Base-by-base conservation (phyloP, 306 rosid species). In the Glycine tomentella region DNA sequence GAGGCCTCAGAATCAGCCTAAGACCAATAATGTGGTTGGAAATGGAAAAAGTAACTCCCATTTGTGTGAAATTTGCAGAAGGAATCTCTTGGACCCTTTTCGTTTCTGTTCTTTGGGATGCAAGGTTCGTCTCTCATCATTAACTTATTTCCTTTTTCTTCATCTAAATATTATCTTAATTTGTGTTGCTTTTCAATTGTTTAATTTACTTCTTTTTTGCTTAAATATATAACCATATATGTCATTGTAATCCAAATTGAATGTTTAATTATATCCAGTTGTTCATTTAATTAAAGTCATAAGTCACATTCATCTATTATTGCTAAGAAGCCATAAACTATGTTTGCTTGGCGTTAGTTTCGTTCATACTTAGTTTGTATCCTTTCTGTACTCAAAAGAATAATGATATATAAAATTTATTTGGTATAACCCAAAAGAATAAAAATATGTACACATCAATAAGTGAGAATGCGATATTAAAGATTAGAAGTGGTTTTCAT, bases 51-150 rank as follows among this genome's bases (percentile, higher is more conserved):
- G 56, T 20, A 81, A 66, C 61, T 63, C 91, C 12, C 87, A 85
- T 76, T 72, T 87, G 1, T 92, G 97, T 81, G 89, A 81, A 75
- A 83, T 80, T 8, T 92, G 97, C 69, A 78, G 64, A 2, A 88
- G 97, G 82, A 85, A 77, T 85, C 92, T 90, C 38, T 79, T 87
- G 72, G 94, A 92, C 69, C 88, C 92, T 25, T 83, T 88, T 78
- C 91, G 89, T 40, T 90, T 87, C 79, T 92, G 94, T 70, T 92
- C 97, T 62, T 77, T 92, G 89, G 97, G 97, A 80, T 92, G 97
- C 81, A 90, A 92, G 97, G 90, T 91, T 77, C 14, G 88, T 83
- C 13, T 31, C 14, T 69, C 44, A 8, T 69, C n/a, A 12, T 67
- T 65, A 14, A 13, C 49, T 65, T 14, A 0, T 63, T 13, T 8